Base-by-base conservation (phyloP, 352 stramenopile species). In the Globisporangium yorkense region DNA sequence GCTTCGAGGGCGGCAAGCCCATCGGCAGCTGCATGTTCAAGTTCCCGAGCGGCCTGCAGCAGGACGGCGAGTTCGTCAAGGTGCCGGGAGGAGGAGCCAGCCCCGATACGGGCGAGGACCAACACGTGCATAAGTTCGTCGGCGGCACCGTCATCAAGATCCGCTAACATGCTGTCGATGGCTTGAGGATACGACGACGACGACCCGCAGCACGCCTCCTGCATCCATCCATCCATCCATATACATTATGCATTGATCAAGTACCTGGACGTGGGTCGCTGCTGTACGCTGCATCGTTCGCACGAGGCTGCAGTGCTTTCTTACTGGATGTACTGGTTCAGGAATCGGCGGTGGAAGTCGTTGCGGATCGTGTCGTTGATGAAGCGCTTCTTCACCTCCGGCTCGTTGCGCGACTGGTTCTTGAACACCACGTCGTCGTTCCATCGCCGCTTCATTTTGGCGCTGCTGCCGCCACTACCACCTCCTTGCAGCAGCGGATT, bases 341-440 rank as follows among this genome's bases (percentile, higher is more conserved):
- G 70, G 75, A 99, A 99, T 57, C 93, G 79, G 55, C 94, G 96
- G 76, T 99, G 97, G 70, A 99, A 99, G 68, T 99, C 97, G 80
- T 99, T 99, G 56, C 97, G 87, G 59, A 99, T 97, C 8, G 97
- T 99, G 77, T 99, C 97, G 74, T 99, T 99, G 70, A 99, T 98
- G 73, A 99, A 99, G 57, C 96, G 85, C 69, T 99, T 99, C 71
- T 92, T 95, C 41, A 96, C 73, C 67, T 98, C 83, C 6, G 92
- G 92, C 67, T 99, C 96, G 59, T 91, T 92, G 61, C 93, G 89
- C 21, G 96, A 97, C 72, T 97, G 91, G 78, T 99, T 99, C 62
- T 98, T 97, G 85, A 99, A 99, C 29, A 99, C 96, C 18, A 99
- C 97, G 76, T 99, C 97, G 66, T 99, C 97, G 80, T 99, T 99